Conservation (phyloP, 1,139 yeast species). For the Chernovozyma sophiae-reginae region DNA sequence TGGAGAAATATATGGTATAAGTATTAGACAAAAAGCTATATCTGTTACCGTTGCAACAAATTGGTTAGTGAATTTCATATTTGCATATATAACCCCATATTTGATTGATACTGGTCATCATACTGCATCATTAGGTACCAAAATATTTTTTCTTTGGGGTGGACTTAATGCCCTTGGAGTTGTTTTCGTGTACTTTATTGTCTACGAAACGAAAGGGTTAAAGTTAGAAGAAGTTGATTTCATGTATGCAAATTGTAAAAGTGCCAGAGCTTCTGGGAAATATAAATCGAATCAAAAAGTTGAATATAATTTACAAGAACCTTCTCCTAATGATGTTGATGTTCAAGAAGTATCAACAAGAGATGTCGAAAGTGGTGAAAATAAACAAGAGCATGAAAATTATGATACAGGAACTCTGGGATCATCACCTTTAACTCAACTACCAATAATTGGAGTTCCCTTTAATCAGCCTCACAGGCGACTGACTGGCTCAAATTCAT, state of each 20-base stretch:
- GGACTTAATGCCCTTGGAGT: constrained; percentile 34
- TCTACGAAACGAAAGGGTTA: constrained; percentile 72
- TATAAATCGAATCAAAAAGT: constrained; percentile 25
- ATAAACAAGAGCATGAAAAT: constrained; percentile 1
- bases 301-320: constrained; percentile 5
- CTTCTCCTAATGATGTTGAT: constrained; percentile 2
- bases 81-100: constrained; percentile 67
- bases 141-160: constrained; percentile 71
- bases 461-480: not conserved
- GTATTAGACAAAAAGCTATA: constrained; percentile 65
- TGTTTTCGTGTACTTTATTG: constrained; percentile 60
- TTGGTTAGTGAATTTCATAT: constrained; percentile 70
- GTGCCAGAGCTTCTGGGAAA: constrained; percentile 39
- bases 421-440: constrained; percentile 1
- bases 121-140: constrained; percentile 58
- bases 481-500: not conserved
- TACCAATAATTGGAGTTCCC: not conserved
- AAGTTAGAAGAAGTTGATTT: constrained; percentile 52
- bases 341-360: not conserved
- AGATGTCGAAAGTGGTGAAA: not conserved
- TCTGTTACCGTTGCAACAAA: constrained; percentile 65
- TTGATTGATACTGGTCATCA: constrained; percentile 59
- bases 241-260: constrained; percentile 40
- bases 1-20: constrained; percentile 64
- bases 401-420: constrained; percentile 5